Percentiles rank a stretch among this genome's conserved stretches.
Evolutionary conservation across 345 rosid genomes (phyloP).

Genomic region (Turritis glabra): DNA sequence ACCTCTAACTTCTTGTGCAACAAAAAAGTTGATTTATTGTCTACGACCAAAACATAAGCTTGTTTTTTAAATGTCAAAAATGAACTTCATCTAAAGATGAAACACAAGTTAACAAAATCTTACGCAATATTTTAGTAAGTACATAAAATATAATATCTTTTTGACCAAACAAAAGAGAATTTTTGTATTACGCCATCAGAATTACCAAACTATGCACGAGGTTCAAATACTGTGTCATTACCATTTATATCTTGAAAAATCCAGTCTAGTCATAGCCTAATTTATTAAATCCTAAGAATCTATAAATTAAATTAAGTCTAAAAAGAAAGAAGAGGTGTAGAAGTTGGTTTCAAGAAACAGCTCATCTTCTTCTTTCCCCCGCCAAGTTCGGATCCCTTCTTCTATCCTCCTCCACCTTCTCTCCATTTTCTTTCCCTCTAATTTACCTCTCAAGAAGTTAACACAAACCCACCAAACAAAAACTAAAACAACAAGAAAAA

Average conservation of each 20-base stretch:
- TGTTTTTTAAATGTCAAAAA: neutral
- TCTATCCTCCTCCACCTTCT: constrained; percentile 36
- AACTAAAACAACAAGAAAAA: neutral
- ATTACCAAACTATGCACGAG: constrained; percentile 11
- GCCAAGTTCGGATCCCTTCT: constrained; percentile 32
- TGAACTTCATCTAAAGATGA: constrained; percentile 2
- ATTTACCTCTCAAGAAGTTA: constrained; percentile 21
- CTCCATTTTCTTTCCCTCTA: constrained; percentile 34
- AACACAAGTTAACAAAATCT: neutral
- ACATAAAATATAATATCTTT: neutral
- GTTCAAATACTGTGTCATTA: neutral
- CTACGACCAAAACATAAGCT: neutral
- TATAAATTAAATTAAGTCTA: neutral
- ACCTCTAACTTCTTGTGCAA: neutral
- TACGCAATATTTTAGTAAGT: neutral
- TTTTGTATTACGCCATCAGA: neutral
- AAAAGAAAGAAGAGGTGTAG: neutral
- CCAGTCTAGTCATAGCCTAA: neutral
- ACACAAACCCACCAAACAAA: constrained; percentile 24
- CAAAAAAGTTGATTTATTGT: neutral
- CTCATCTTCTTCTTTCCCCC: constrained; percentile 30
- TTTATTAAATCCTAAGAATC: constrained; percentile 15
- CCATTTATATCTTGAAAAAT: neutral
- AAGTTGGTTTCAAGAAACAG: constrained; percentile 28
- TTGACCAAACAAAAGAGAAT: neutral